These are phyloP conservation scores for Rhodotorula sp. DNA, from an alignment of 1,284 basidiomycete species.

Conservation along the genomic window DNA sequence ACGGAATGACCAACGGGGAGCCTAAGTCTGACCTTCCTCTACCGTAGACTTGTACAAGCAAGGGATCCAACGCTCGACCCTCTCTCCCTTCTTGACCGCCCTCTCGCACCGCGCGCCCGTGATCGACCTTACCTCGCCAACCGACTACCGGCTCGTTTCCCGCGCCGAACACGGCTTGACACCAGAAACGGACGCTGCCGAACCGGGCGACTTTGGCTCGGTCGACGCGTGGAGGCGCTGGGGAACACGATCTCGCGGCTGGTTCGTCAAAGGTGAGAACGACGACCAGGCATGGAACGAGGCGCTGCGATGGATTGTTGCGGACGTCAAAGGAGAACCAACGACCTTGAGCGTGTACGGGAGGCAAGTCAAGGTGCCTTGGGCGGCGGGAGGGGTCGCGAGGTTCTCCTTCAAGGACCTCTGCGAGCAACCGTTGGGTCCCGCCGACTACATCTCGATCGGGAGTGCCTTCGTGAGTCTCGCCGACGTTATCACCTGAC, in stretches of 20 bases:
- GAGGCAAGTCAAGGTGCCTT: conserved; percentile 57
- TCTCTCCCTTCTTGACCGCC: conserved; percentile 64
- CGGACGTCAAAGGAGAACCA: conserved; percentile 7
- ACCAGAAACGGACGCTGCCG: conserved; percentile 1
- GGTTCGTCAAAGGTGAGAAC: conserved; percentile 40
- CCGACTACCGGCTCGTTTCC: conserved; percentile 46
- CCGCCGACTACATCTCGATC: conserved; percentile 68
- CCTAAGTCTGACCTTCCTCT: background rate
- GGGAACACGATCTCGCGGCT: conserved; percentile 35
- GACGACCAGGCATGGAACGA: conserved; percentile 46
- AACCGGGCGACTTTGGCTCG: conserved; percentile 22
- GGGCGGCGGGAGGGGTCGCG: conserved; percentile 52
- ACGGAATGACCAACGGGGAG: no score
- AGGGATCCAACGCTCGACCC: conserved; percentile 60
- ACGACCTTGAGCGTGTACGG: conserved; percentile 55
- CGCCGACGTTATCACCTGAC: background rate
- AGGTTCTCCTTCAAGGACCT: conserved; percentile 63
- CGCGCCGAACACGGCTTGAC: conserved; percentile 21
- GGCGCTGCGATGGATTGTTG: conserved; percentile 44
- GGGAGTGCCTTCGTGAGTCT: conserved; percentile 47
- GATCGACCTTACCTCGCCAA: conserved; percentile 54
- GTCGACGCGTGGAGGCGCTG: conserved; percentile 37
- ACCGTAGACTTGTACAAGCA: conserved; percentile 61
- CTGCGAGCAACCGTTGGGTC: conserved; percentile 64
- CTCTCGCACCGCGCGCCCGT: conserved; percentile 64